Percentiles rank a stretch among this genome's conserved stretches.
Conservation (phyloP, 83 land plant genomes). For the Isoetes engelmannii region DNA sequence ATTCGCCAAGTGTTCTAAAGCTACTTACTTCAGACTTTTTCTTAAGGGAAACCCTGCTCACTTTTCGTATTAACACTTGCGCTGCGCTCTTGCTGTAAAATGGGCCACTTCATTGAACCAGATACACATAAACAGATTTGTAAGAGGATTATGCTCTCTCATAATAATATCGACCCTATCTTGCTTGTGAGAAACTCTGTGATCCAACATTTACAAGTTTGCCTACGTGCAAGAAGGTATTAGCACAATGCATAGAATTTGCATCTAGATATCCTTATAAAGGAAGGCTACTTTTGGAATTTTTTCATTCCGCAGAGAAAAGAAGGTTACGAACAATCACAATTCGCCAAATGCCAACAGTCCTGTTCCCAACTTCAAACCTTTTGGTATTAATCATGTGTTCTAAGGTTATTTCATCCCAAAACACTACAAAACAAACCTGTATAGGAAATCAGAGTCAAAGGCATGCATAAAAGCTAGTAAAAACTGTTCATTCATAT, state of each 20-base stretch:
- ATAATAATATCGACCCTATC: slow-evolving; percentile 83
- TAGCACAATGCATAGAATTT: neutral
- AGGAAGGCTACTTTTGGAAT: slow-evolving; percentile 72
- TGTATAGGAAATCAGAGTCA: slow-evolving; percentile 16
- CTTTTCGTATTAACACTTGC: too few species aligned
- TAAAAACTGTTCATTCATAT: neutral
- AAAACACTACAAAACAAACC: slow-evolving; percentile 99
- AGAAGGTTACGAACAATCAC: slow-evolving; percentile 80
- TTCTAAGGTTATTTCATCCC: slow-evolving; percentile 79
- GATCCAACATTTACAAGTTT: slow-evolving; percentile 66
- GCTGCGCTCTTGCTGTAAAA: slow-evolving; percentile 93
- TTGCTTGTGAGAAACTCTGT: slow-evolving; percentile 76
- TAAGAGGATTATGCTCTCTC: slow-evolving; percentile 73
- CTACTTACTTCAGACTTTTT: too few species aligned
- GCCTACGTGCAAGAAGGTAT: neutral
- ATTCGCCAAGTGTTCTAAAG: too few species aligned
- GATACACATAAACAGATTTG: slow-evolving; percentile 84
- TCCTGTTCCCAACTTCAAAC: slow-evolving; percentile 35
- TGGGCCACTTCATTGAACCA: slow-evolving; percentile 98
- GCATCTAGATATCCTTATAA: too few species aligned
- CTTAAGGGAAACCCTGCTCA: too few species aligned
- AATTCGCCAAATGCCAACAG: slow-evolving; percentile 89
- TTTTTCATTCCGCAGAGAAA: slow-evolving; percentile 91
- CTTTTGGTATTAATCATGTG: slow-evolving; percentile 56
- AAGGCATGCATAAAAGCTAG: neutral